Base-by-base conservation (phyloP, 2,329 filamentous ascomycete species). In the Chrysoporthe puriensis region DNA sequence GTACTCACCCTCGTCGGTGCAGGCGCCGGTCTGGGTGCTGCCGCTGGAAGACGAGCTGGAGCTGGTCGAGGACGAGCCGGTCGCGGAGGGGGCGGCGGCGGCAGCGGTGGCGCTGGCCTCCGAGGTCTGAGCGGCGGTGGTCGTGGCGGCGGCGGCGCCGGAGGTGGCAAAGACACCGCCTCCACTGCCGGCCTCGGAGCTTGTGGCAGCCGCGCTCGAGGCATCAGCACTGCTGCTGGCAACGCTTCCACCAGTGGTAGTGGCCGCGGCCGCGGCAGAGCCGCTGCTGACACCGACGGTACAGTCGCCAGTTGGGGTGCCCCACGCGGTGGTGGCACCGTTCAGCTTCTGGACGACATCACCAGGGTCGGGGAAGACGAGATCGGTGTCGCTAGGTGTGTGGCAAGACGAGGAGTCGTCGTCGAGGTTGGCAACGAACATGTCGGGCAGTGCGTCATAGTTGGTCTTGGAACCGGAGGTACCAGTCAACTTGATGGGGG, bases 341-440 rank as follows among this genome's bases (percentile, higher is more conserved):
- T 83, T 83, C 67, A 83, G 79, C 13, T 78, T 79, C 66, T 89
- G 84, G 4, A 88, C 81, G 2, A 83, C 85, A 0, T 81, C 70
- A 61, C 92, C 92, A 0, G 91, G 86, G 71, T 91, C 81, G 8
- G 91, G 90, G 81, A 90, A 95, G n/a, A 81, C 76, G 70, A 91
- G 82, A 72, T 93, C 88, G 3, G 79, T 75, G 18, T 76, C 74
- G 50, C 88, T 85, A 0, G 72, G 74, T 14, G 88, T 91, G 0
- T 62, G 74, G 79, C 91, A 93, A 52, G 78, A 79, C 67, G 84
- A 84, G 50, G 78, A 78, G 67, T 84, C 84, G 43, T 71, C 73
- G 7, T 75, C 77, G 69, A 94, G 80, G 79, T 96, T 96, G 73
- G 91, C 90, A 0, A 90, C 84, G 64, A 94, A 90, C 87, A 96